Evolutionary conservation across 495 filamentous ascomycete genomes (phyloP).

Genomic region (Cladorrhinum samala): DNA sequence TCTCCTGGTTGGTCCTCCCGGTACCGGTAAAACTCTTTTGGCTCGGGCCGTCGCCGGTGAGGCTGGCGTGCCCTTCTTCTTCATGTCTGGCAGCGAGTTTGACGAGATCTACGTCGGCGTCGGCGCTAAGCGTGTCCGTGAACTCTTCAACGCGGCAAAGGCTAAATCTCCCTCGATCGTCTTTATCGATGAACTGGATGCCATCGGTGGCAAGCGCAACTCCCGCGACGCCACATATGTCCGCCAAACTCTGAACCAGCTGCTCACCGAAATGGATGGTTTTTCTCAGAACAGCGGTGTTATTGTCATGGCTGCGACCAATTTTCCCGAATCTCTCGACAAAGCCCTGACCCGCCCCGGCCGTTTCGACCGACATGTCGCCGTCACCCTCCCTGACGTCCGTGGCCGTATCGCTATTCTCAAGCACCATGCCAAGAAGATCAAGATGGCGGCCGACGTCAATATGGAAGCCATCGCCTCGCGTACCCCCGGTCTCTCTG

Average conservation of each 20-base stretch:
- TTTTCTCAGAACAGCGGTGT: slow-evolving; percentile 92
- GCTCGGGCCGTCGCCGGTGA: slow-evolving; percentile 95
- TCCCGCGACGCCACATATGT: slow-evolving; percentile 92
- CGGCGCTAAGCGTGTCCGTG: slow-evolving; percentile 93
- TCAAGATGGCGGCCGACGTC: slow-evolving; percentile 70
- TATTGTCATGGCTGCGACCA: slow-evolving; percentile 91
- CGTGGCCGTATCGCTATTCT: slow-evolving; percentile 88
- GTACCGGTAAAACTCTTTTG: slow-evolving; percentile 96
- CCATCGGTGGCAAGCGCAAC: slow-evolving; percentile 90
- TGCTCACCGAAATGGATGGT: slow-evolving; percentile 95
- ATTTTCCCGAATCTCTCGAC: slow-evolving; percentile 89
- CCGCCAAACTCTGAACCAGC: slow-evolving; percentile 94
- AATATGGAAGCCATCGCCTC: slow-evolving; percentile 76
- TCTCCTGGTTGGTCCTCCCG: slow-evolving; percentile 88
- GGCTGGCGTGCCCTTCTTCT: slow-evolving; percentile 97
- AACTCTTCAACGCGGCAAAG: slow-evolving; percentile 85
- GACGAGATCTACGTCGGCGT: slow-evolving; percentile 98
- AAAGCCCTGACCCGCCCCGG: slow-evolving; percentile 92
- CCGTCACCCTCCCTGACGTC: slow-evolving; percentile 89
- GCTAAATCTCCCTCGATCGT: slow-evolving; percentile 90
- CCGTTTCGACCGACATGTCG: slow-evolving; percentile 88
- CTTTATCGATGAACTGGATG: slow-evolving; percentile 97
- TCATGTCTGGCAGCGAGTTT: slow-evolving; percentile 98
- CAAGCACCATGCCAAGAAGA: slow-evolving; percentile 82
- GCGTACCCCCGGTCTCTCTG: slow-evolving; percentile 86